A percentile compares a stretch with the other conserved stretches of the same genome.
Conservation (phyloP, 768 basidiomycete genomes). For the Lactarius indigo region DNA sequence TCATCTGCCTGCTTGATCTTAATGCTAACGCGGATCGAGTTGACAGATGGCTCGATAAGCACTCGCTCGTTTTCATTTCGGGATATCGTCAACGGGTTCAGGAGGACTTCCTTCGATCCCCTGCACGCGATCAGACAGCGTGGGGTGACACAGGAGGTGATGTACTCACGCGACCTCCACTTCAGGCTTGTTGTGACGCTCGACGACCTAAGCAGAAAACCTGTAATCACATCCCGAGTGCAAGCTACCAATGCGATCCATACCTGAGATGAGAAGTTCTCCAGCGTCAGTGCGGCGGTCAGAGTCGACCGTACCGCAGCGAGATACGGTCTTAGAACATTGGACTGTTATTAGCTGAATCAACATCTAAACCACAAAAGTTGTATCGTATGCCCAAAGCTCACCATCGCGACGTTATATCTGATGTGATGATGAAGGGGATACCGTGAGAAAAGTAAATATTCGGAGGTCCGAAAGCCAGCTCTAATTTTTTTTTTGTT, state of each 20-base stretch:
- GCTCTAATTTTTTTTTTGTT: background rate
- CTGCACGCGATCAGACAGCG: slow-evolving; percentile 38
- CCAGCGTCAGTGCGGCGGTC: slow-evolving; percentile 94
- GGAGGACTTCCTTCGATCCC: slow-evolving; percentile 88
- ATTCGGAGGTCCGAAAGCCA: background rate
- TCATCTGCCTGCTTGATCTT: slow-evolving; percentile 99
- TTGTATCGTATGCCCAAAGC: background rate
- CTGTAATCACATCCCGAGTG: slow-evolving; percentile 25
- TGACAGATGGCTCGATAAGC: slow-evolving; percentile 94
- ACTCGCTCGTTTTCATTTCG: slow-evolving; percentile 97
- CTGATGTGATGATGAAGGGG: slow-evolving; percentile 23
- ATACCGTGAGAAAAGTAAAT: slow-evolving; percentile 44
- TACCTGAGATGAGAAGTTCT: slow-evolving; percentile 98
- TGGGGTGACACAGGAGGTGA: background rate
- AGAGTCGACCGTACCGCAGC: slow-evolving; percentile 93
- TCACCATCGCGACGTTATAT: slow-evolving; percentile 19
- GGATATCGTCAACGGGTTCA: slow-evolving; percentile 91
- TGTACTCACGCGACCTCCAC: slow-evolving; percentile 72
- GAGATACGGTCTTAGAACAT: slow-evolving; percentile 92
- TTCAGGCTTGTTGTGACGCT: slow-evolving; percentile 96
- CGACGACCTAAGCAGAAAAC: slow-evolving; percentile 66
- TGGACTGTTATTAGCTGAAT: slow-evolving; percentile 59
- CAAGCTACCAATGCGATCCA: slow-evolving; percentile 13
- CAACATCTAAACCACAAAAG: background rate
- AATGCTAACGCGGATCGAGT: slow-evolving; percentile 95